phyloP scores from a whole-genome alignment of 2,329 filamentous ascomycete species.

The Fusarium agapanthi region DNA sequence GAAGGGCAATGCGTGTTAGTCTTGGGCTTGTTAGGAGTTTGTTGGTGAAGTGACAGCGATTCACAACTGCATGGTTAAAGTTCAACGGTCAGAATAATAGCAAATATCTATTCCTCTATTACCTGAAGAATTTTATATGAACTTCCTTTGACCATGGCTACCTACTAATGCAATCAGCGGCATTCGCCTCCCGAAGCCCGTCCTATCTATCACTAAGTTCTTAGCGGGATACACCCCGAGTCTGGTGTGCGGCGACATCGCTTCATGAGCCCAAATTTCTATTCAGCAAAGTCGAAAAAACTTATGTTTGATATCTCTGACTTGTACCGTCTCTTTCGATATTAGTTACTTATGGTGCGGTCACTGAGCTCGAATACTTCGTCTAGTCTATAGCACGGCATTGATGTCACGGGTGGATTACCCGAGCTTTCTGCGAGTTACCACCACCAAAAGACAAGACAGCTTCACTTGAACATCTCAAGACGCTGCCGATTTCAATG shows the following conservation, averaged over 20 bases:
- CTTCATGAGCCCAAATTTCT: slow-evolving; percentile 1
- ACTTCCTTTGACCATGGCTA: background rate
- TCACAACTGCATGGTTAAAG: background rate
- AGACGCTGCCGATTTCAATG: slow-evolving; percentile 40
- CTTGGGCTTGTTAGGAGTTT: background rate
- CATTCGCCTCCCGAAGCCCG: slow-evolving; percentile 13
- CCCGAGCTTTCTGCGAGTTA: slow-evolving; percentile 40
- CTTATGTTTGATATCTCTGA: background rate
- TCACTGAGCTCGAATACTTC: background rate
- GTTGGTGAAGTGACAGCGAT: background rate
- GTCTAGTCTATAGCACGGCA: background rate
- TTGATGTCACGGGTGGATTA: slow-evolving; percentile 32
- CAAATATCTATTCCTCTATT: background rate
- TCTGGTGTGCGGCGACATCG: background rate
- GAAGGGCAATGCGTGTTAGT: slow-evolving; percentile 9
- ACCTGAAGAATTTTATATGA: background rate
- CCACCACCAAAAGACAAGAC: background rate
- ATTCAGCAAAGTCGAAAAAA: background rate
- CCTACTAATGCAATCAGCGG: slow-evolving; percentile 1
- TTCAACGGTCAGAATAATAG: too few species aligned
- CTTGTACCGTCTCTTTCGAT: background rate
- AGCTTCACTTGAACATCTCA: slow-evolving; percentile 2
- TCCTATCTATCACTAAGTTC: background rate
- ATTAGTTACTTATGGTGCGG: background rate
- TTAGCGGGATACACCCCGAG: slow-evolving; percentile 27